Evolutionary conservation across 306 rosid genomes (phyloP), one percentile per base, ranked within the genome.

Genomic region (Cucumis melo): DNA sequence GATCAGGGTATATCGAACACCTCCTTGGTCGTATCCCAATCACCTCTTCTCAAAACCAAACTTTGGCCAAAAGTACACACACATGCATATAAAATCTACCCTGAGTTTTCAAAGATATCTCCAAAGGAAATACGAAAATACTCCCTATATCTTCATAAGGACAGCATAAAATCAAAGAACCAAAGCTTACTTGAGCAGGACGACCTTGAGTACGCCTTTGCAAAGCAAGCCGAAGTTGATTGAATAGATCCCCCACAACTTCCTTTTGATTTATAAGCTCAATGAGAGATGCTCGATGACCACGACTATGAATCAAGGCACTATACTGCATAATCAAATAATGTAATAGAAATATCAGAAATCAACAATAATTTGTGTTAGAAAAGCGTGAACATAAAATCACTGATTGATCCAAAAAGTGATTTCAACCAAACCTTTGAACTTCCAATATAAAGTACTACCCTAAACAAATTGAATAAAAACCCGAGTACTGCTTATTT

Each of bases 201-300:
- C 99, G 95, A 32, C 78, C 91, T 71, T 83, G 81, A 66, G 67
- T 79, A 53, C 96, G 93, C 86, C 99, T 94, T 75, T 94, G 99
- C 53, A 85, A 78, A 63, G 99, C 99, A 54, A 94, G 92, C 75
- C 99, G 96, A 77, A 92, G 95, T 85, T 94, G 99, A 84, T 94
- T 92, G 77, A 94, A 94, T 79, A 89, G 96, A 87, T 94, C 97
- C 55, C 97, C 99, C 44, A 90, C 87, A 19, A 84, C 87, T 85
- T 94, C 97, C 89, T 94, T 94, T 79, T 94, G 96, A 89, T 92
- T 94, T 76, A 92, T 78, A 76, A 94, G 97, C 83, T 94, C 97
- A 80, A 92, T 83, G 61, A 92, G 77, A 65, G 91, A 82, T 73
- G 82, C 91, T 87, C 99, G 88, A 84, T 83, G 81, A 72, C 77